Percentiles rank a stretch among this genome's conserved stretches.
These are phyloP conservation scores for Candida ipomoeae DNA, from an alignment of 805 yeast species.

Conservation along the genomic window DNA sequence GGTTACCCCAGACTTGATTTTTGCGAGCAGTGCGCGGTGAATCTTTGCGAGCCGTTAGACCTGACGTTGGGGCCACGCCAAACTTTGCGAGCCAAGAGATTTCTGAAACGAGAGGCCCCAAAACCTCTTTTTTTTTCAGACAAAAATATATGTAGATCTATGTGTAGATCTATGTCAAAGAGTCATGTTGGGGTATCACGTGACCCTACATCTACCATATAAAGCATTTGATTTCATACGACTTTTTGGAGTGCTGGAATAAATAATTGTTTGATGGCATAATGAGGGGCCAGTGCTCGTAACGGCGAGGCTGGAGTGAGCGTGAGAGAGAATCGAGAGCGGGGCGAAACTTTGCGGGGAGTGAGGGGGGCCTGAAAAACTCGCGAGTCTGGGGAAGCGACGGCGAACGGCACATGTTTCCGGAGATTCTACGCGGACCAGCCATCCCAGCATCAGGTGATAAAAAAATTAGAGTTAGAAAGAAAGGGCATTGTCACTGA, in stretches of 20 bases:
- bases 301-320: background rate
- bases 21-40: conserved; percentile 2
- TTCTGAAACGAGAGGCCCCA: no score
- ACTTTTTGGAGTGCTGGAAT: no score
- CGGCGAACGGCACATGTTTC: background rate
- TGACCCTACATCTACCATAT: no score
- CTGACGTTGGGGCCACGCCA: background rate
- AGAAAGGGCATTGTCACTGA: no score
- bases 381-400: background rate
- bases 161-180: no score
- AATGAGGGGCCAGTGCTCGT: background rate
- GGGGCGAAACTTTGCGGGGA: conserved; percentile 2
- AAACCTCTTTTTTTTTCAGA: background rate
- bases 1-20: conserved; percentile 2
- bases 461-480: no score
- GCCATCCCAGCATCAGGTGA: no score
- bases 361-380: background rate
- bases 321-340: background rate
- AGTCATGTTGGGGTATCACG: no score
- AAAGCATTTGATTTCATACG: no score
- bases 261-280: no score
- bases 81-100: background rate
- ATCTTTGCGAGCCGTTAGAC: background rate
- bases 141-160: no score
- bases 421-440: no score